These are phyloP conservation scores for Eucalyptus cloeziana DNA, from an alignment of 345 rosid genomes.

Conservation along the genomic window DNA sequence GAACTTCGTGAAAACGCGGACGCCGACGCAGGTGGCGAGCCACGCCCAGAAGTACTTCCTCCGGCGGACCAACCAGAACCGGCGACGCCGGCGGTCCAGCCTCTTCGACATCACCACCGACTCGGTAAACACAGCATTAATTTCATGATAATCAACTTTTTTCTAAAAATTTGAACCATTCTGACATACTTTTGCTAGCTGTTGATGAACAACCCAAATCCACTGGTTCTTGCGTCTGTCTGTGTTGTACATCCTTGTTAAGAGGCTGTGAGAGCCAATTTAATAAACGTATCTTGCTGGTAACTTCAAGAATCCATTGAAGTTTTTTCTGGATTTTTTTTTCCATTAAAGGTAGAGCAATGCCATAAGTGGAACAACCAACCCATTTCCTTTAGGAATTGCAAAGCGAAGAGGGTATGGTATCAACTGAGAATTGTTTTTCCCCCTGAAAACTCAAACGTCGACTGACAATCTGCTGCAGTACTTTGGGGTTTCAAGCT, in stretches of 20 bases:
- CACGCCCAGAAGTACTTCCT: slow-evolving; percentile 97
- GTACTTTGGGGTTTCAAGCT: slow-evolving; percentile 3
- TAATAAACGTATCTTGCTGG: neutral
- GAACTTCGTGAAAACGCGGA: slow-evolving; percentile 75
- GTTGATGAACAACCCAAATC: neutral
- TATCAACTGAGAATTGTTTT: neutral
- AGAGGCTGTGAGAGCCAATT: neutral
- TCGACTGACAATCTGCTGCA: slow-evolving; percentile 1
- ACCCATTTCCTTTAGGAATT: neutral
- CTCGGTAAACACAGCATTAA: slow-evolving; percentile 22
- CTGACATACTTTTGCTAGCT: neutral
- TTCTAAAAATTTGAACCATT: neutral
- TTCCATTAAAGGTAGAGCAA: neutral
- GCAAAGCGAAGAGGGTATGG: neutral
- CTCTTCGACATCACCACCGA: slow-evolving; percentile 89
- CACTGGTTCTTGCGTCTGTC: neutral
- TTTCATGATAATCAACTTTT: neutral
- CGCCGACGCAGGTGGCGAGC: slow-evolving; percentile 95
- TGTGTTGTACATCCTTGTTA: neutral
- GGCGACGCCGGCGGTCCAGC: slow-evolving; percentile 91
- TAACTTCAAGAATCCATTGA: neutral
- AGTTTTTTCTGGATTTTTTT: neutral
- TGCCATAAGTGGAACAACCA: neutral
- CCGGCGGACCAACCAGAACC: slow-evolving; percentile 64
- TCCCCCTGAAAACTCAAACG: neutral